Evolutionary conservation across 2,329 filamentous ascomycete genomes (phyloP).

Genomic region (Chalaropsis ovoidea): DNA sequence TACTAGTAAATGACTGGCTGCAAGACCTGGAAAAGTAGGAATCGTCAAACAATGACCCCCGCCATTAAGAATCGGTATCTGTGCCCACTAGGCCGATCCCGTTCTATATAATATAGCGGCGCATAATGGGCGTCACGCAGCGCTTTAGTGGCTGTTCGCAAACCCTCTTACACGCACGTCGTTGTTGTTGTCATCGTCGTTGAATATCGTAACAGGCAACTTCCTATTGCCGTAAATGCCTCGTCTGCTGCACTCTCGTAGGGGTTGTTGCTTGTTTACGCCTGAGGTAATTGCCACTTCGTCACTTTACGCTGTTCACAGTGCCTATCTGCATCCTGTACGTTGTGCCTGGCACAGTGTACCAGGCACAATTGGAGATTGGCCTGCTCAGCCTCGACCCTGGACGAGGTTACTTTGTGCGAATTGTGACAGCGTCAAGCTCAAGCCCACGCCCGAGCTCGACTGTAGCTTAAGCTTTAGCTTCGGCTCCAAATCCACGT

Average conservation of each 20-base stretch:
- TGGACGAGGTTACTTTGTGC: conserved; percentile 11
- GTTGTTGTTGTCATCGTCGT: too few species aligned
- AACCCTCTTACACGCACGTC: too few species aligned
- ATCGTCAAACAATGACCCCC: too few species aligned
- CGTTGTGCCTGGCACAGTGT: not conserved
- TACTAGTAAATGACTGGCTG: too few species aligned
- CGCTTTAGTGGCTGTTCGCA: too few species aligned
- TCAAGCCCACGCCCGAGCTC: not conserved
- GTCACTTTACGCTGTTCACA: not conserved
- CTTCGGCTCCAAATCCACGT: too few species aligned
- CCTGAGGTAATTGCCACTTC: not conserved
- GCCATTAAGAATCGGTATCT: too few species aligned
- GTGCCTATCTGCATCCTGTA: not conserved
- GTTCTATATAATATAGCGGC: too few species aligned
- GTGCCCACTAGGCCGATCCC: too few species aligned
- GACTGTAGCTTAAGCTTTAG: not conserved
- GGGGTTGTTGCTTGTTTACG: not conserved
- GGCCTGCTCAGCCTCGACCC: not conserved
- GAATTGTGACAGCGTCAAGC: conserved; percentile 6
- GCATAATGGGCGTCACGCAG: too few species aligned
- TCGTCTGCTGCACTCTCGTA: not conserved
- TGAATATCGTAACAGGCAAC: not conserved
- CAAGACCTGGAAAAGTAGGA: too few species aligned
- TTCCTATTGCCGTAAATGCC: conserved; percentile 6
- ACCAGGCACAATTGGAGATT: not conserved